These are phyloP conservation scores for Dictyostelium purpureum DNA, from an alignment of 78 protist species.

Conservation along the genomic window DNA sequence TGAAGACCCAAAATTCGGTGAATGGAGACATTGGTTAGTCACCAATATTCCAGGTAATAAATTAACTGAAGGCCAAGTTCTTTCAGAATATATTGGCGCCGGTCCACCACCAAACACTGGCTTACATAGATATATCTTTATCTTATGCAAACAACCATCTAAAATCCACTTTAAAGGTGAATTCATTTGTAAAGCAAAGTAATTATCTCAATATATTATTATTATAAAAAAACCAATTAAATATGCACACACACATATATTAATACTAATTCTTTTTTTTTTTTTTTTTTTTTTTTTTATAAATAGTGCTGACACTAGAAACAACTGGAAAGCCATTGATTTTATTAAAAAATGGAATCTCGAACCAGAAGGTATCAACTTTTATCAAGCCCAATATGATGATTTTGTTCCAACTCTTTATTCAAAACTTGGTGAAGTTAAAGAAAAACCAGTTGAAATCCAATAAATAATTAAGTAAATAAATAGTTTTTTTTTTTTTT, in stretches of 20 bases:
- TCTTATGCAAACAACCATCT: slow-evolving; percentile 45
- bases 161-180: slow-evolving; percentile 36
- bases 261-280: background rate
- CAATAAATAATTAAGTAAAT: background rate
- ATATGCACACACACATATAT: background rate
- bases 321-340: slow-evolving; percentile 2
- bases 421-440: background rate
- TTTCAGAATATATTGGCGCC: slow-evolving; percentile 23
- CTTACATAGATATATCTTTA: slow-evolving; percentile 28
- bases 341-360: slow-evolving; percentile 44
- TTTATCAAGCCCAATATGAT: slow-evolving; percentile 47
- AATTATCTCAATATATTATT: background rate
- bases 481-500: background rate
- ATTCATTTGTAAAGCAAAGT: background rate
- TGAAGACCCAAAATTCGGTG: slow-evolving; percentile 24
- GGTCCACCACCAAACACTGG: slow-evolving; percentile 74
- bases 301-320: slow-evolving; percentile 49
- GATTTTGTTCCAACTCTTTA: slow-evolving; percentile 45
- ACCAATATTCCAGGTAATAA: slow-evolving; percentile 53
- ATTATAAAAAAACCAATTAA: background rate
- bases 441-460: slow-evolving; percentile 14
- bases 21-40: slow-evolving; percentile 56
- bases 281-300: background rate
- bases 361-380: slow-evolving; percentile 8
- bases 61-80: background rate